phyloP scores from a whole-genome alignment of 164 flowering plant species.

The Paratinospora sagittata region DNA sequence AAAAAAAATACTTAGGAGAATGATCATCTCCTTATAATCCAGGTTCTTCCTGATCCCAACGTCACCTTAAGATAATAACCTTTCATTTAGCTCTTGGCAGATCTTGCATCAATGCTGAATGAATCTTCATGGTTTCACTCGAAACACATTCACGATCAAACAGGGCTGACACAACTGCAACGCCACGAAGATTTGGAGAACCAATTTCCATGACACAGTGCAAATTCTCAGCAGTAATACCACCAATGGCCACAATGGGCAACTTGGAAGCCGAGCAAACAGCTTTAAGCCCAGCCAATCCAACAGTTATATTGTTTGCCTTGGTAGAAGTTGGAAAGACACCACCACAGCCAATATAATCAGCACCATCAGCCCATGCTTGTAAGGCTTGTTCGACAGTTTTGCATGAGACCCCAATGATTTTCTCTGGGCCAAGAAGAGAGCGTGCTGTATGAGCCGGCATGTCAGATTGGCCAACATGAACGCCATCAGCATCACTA shows the following conservation, averaged over 20 bases:
- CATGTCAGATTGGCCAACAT: conserved; percentile 96
- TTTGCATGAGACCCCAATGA: conserved; percentile 91
- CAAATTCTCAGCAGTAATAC: conserved; percentile 67
- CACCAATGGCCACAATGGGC: conserved; percentile 96
- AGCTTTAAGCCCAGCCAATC: conserved; percentile 62
- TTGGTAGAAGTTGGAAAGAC: conserved; percentile 80
- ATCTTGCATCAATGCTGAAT: conserved; percentile 21
- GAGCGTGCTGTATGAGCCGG: conserved; percentile 50
- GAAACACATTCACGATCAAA: conserved; percentile 66
- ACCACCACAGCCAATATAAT: conserved; percentile 93
- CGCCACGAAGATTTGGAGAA: conserved; percentile 59
- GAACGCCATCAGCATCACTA: conserved; percentile 91
- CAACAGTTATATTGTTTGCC: conserved; percentile 67
- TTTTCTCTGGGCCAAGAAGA: conserved; percentile 84
- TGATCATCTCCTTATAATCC: background rate
- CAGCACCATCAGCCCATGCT: conserved; percentile 87
- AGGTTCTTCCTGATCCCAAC: background rate
- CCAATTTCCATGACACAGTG: conserved; percentile 52
- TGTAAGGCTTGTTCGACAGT: conserved; percentile 74
- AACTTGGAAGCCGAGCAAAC: conserved; percentile 68
- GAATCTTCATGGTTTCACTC: conserved; percentile 49
- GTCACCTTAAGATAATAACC: background rate
- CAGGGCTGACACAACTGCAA: conserved; percentile 86
- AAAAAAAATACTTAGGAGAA: background rate
- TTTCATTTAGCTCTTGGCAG: background rate